Percentiles rank a stretch among this genome's conserved stretches.
phyloP scores from a whole-genome alignment of 2,329 filamentous ascomycete species.

The Zarea fungicola region DNA sequence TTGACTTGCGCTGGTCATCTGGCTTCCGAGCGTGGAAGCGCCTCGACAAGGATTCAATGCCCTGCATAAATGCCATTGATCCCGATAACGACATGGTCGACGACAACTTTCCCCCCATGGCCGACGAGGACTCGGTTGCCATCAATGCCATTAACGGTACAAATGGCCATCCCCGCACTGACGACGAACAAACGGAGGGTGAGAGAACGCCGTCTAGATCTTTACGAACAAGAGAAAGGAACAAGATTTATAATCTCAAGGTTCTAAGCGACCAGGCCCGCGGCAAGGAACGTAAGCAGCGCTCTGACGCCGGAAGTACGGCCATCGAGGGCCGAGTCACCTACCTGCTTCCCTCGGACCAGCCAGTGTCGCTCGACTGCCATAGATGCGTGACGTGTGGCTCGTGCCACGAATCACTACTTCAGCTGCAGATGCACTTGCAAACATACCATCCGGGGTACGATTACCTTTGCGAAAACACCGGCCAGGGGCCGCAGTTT shows the following conservation, averaged over 20 bases:
- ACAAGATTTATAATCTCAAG: constrained; percentile 56
- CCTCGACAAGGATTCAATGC: constrained; percentile 38
- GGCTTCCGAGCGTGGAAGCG: constrained; percentile 30
- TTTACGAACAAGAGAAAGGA: constrained; percentile 41
- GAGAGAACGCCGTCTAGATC: constrained; percentile 49
- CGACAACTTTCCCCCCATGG: constrained; percentile 19
- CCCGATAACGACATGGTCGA: constrained; percentile 25
- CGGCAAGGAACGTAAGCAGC: constrained; percentile 44
- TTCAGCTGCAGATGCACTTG: constrained; percentile 46
- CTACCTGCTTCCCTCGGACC: constrained; percentile 40
- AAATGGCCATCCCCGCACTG: constrained; percentile 29
- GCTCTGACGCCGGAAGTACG: constrained; percentile 21
- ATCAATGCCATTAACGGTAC: constrained; percentile 11
- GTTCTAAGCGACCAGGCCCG: constrained; percentile 53
- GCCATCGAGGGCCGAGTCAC: constrained; percentile 38
- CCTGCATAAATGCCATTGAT: constrained; percentile 39
- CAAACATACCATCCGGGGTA: constrained; percentile 40
- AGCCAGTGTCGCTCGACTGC: constrained; percentile 40
- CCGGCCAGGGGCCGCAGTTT: constrained; percentile 34
- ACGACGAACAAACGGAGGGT: constrained; percentile 40
- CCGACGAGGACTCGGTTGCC: constrained; percentile 14
- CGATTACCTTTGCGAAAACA: constrained; percentile 34
- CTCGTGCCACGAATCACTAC: constrained; percentile 40
- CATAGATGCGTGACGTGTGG: constrained; percentile 49
- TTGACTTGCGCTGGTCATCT: constrained; percentile 43